These are phyloP conservation scores for Deuterostichococcus epilithicus DNA, from an alignment of 139 green algal genomes.

Conservation along the genomic window DNA sequence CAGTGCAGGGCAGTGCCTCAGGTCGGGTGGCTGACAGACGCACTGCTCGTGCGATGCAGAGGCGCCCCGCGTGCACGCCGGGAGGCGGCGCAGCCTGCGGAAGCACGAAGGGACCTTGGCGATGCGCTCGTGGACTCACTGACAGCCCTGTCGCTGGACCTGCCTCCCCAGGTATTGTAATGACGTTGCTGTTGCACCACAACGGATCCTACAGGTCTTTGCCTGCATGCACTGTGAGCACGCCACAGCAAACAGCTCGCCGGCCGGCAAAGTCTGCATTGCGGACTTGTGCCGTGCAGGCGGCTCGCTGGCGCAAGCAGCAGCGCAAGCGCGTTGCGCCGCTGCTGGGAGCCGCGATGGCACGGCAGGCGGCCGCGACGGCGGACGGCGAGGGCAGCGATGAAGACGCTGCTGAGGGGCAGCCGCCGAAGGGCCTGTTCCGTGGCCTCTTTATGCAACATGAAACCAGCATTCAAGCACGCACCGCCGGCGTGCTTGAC, in stretches of 20 bases:
- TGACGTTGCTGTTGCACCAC: no score
- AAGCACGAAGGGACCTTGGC: slow-evolving; percentile 12
- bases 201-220: no score
- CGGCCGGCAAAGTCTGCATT: no score
- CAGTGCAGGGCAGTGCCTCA: neutral
- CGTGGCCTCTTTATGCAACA: neutral
- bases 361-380: no score
- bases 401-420: neutral
- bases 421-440: neutral
- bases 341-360: neutral
- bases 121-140: slow-evolving; percentile 55
- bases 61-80: neutral
- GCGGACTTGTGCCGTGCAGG: no score
- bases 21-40: neutral
- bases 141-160: slow-evolving; percentile 72
- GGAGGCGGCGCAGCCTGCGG: neutral
- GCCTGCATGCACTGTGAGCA: no score
- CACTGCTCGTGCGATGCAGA: neutral
- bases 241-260: no score
- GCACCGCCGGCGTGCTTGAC: neutral
- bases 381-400: neutral
- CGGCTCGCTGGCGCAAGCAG: neutral
- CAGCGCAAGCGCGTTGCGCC: neutral
- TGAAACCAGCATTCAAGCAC: neutral
- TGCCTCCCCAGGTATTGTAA: slow-evolving; percentile 60